Percentiles rank a stretch among this genome's conserved stretches.
Evolutionary conservation across 169 alveolate genomes (phyloP).

Genomic region (Miamiensis avidus): DNA sequence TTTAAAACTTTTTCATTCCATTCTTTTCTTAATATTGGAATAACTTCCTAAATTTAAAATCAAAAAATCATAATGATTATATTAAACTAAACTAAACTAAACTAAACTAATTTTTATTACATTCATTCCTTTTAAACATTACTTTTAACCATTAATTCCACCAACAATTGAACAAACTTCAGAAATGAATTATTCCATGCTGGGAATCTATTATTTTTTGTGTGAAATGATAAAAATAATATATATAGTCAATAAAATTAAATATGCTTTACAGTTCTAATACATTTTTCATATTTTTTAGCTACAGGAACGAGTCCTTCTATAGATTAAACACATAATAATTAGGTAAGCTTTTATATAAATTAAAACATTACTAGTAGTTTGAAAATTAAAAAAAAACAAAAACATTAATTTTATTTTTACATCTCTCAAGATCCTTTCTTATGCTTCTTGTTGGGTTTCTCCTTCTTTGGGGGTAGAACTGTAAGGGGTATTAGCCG

Average conservation of each 20-base stretch:
- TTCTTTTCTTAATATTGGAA: no score
- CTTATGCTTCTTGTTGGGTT: not conserved
- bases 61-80: no score
- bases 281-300: not conserved
- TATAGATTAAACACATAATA: not conserved
- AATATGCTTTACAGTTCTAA: not conserved
- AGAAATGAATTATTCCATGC: not conserved
- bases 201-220: not conserved
- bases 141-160: no score
- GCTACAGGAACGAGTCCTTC: not conserved
- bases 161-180: not conserved
- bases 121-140: not conserved
- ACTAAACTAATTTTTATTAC: not conserved
- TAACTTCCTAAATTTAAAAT: not conserved
- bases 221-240: no score
- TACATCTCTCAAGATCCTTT: not conserved
- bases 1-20: not conserved
- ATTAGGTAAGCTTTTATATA: not conserved
- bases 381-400: no score
- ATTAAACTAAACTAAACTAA: no score
- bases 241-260: no score
- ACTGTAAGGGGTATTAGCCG: not conserved
- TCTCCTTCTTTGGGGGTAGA: not conserved
- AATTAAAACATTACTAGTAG: no score
- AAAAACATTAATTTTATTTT: no score